phyloP scores from a whole-genome alignment of 2,329 filamentous ascomycete species.

The Nothophoma quercina region DNA sequence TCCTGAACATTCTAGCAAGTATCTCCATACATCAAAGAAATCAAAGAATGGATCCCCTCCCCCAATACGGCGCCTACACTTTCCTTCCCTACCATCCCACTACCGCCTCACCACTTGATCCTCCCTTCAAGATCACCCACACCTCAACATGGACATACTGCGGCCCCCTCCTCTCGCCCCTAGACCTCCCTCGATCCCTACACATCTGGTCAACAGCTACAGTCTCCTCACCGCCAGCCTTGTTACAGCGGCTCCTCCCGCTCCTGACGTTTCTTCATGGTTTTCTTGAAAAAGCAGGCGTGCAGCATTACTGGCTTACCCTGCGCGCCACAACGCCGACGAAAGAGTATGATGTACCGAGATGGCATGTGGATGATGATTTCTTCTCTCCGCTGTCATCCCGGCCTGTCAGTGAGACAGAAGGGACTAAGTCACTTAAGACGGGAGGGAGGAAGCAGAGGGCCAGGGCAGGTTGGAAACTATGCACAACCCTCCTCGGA shows the following conservation, averaged over 20 bases:
- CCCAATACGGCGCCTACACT: conserved; percentile 19
- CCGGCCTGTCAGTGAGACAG: neutral
- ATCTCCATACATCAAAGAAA: too few relatives aligned
- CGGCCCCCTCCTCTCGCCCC: conserved; percentile 30
- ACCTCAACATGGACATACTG: conserved; percentile 38
- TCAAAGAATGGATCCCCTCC: conserved; percentile 19
- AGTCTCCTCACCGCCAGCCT: conserved; percentile 38
- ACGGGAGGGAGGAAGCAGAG: neutral
- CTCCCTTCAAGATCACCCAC: conserved; percentile 19
- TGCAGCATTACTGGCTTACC: conserved; percentile 58
- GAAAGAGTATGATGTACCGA: conserved; percentile 53
- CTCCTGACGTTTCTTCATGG: conserved; percentile 53
- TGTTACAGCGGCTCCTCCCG: conserved; percentile 49
- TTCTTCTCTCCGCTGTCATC: conserved; percentile 46
- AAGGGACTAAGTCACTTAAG: too few relatives aligned
- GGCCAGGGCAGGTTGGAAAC: conserved; percentile 53
- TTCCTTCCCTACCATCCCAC: conserved; percentile 22
- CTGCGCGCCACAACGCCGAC: conserved; percentile 57
- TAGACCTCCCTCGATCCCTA: conserved; percentile 27
- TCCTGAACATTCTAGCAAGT: too few relatives aligned
- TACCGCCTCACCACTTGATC: neutral
- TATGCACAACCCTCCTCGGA: conserved; percentile 58
- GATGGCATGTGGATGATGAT: conserved; percentile 61
- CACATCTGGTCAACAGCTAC: conserved; percentile 51
- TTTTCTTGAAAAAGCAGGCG: conserved; percentile 46